Percentiles rank a stretch among this genome's conserved stretches.
phyloP scores from a whole-genome alignment of 768 basidiomycete species.

The Phlebiopsis gigantea region DNA sequence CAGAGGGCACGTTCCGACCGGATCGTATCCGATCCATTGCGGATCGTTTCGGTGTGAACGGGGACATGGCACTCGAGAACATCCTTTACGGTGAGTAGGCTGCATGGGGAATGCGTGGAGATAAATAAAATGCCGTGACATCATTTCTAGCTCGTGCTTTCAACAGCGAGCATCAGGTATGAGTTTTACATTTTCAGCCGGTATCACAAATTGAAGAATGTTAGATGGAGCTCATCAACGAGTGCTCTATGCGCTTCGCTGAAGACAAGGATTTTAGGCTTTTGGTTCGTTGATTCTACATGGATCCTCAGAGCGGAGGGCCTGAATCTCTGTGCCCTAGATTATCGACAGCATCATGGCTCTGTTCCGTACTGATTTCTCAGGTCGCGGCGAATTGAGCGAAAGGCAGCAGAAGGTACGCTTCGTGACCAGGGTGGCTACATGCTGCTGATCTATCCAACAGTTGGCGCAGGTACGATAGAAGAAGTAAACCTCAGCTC shows the following conservation, averaged over 20 bases:
- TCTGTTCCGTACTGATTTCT: conserved; percentile 89
- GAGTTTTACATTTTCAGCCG: neutral
- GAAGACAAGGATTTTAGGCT: conserved; percentile 84
- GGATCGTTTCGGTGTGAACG: conserved; percentile 91
- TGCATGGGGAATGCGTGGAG: neutral
- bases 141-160: conserved; percentile 69
- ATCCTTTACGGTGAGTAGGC: conserved; percentile 70
- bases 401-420: conserved; percentile 87
- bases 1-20: conserved; percentile 93
- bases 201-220: neutral
- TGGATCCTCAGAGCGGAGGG: neutral
- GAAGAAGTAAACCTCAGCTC: neutral
- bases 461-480: conserved; percentile 74
- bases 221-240: conserved; percentile 89
- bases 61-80: conserved; percentile 81
- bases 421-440: neutral
- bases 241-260: conserved; percentile 82
- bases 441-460: conserved; percentile 14
- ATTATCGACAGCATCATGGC: conserved; percentile 98
- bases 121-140: conserved; percentile 8
- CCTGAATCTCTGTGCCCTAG: conserved; percentile 30
- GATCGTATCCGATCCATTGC: conserved; percentile 90
- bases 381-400: conserved; percentile 89
- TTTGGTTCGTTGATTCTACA: conserved; percentile 38
- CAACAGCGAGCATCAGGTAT: conserved; percentile 88